Base-by-base conservation (phyloP, 1,139 yeast species). In the Kazachstania sp. region DNA sequence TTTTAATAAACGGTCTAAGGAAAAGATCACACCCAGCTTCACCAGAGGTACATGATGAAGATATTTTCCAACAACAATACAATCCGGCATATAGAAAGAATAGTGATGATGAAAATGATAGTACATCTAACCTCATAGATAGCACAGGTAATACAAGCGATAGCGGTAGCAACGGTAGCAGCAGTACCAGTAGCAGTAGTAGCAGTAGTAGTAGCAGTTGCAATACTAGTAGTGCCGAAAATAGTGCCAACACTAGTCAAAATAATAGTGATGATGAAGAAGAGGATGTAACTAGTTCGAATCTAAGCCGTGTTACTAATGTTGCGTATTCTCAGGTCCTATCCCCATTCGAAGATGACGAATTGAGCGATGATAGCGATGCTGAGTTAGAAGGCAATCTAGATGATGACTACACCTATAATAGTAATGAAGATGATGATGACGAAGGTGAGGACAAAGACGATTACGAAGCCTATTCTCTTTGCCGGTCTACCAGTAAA, bases 221-320 rank as follows among this genome's bases (percentile, higher is more conserved):
- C 28, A 23, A 23, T 23, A 23, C 28, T 3, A 23, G 28, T 23
- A 23, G 28, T 23, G 28, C 28, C 6, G 28, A 81, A 50, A 44
- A 45, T 8, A 49, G 46, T 31, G 34, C 31, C n/a, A 83, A 83
- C 57, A 79, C 78, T 55, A 90, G 83, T 61, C 90, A 90, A 1
- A 81, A 83, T 15, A 39, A 39, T 28, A 39, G 42, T 20, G 42
- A 39, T 19, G 19, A 39, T 9, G 42, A 39, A 9, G 35, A 20
- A 13, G 42, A 26, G 6, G 20, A 9, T 16, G 4, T 11, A 4
- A 52, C 64, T 7, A 48, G 57, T 23, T 61, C 56, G 11, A 18
- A 30, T 19, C 29, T 39, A 12, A 34, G 29, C 18, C 35, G 42
- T 18, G 28, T 28, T 7, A 50, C 46, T 16, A 51, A 56, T n/a